phyloP scores from a whole-genome alignment of 164 flowering plant genomes.

The Umbellularia californica region DNA sequence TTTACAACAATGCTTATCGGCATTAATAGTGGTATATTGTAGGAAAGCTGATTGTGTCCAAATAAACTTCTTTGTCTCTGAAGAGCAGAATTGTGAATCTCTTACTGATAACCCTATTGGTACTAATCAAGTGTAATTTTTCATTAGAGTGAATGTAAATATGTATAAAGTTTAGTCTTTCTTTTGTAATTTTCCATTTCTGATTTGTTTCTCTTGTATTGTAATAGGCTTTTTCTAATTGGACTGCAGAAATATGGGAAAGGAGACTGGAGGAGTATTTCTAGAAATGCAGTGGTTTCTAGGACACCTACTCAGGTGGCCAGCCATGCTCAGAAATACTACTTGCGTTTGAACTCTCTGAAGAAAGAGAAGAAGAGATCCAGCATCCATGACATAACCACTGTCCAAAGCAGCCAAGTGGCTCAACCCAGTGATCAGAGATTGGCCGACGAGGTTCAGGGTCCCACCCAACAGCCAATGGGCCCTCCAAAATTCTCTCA shows the following conservation, averaged over 20 bases:
- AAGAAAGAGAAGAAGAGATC: slow-evolving; percentile 69
- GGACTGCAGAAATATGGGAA: slow-evolving; percentile 57
- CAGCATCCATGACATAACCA: slow-evolving; percentile 77
- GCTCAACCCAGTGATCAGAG: slow-evolving; percentile 21
- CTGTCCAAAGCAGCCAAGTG: slow-evolving; percentile 21
- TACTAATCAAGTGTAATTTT: too few relatives aligned
- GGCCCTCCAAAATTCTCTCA: background rate
- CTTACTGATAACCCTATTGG: background rate
- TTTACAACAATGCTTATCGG: too few relatives aligned
- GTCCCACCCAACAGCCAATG: background rate
- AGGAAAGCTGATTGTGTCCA: too few relatives aligned
- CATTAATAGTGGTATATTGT: too few relatives aligned
- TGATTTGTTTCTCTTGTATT: background rate
- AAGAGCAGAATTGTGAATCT: too few relatives aligned
- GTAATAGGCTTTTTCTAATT: slow-evolving; percentile 45
- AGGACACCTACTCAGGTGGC: slow-evolving; percentile 77
- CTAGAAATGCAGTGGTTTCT: slow-evolving; percentile 59
- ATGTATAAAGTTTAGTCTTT: too few relatives aligned
- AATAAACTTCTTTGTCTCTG: too few relatives aligned
- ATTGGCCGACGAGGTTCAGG: background rate
- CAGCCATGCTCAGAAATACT: slow-evolving; percentile 77
- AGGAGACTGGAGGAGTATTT: slow-evolving; percentile 87
- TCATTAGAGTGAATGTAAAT: background rate
- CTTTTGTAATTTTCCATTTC: background rate
- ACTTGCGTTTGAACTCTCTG: slow-evolving; percentile 38